Evolutionary conservation across 768 basidiomycete species (phyloP).

Genomic region (Serendipita sp.): DNA sequence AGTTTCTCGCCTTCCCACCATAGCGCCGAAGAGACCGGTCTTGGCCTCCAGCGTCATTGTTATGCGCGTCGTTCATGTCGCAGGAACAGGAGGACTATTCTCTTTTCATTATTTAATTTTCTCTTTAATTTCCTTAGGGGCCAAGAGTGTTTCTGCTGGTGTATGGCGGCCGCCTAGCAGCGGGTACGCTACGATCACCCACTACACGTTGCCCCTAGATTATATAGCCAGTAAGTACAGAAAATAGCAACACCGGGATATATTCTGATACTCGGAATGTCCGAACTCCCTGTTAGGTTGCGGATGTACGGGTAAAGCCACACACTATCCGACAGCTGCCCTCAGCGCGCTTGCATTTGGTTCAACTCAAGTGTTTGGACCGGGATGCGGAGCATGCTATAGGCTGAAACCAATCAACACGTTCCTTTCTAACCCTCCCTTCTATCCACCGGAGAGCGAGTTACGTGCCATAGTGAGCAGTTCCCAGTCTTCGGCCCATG

Average conservation of each 20-base stretch:
- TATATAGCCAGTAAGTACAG: slow-evolving; percentile 33
- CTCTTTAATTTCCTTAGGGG: neutral
- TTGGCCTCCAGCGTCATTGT: too few species aligned
- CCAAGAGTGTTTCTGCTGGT: neutral
- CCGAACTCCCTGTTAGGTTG: slow-evolving; percentile 27
- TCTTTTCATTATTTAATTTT: neutral
- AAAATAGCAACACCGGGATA: too few species aligned
- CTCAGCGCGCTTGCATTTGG: slow-evolving; percentile 69
- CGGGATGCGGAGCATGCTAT: slow-evolving; percentile 36
- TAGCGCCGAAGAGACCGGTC: too few species aligned
- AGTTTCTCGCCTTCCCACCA: too few species aligned
- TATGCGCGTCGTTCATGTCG: too few species aligned
- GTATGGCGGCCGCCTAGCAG: slow-evolving; percentile 20
- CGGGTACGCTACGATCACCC: slow-evolving; percentile 65
- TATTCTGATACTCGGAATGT: neutral
- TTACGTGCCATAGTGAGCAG: slow-evolving; percentile 29
- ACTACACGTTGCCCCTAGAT: slow-evolving; percentile 39
- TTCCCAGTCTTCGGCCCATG: neutral
- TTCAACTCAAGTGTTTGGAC: slow-evolving; percentile 49
- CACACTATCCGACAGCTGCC: slow-evolving; percentile 62
- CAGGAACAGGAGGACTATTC: neutral
- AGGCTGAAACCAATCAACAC: slow-evolving; percentile 59
- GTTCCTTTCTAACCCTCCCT: slow-evolving; percentile 49
- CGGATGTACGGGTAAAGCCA: slow-evolving; percentile 52
- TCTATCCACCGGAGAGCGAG: slow-evolving; percentile 43